Evolutionary conservation across 805 yeast genomes (phyloP).

Genomic region (Saccharomycopsis sp.): DNA sequence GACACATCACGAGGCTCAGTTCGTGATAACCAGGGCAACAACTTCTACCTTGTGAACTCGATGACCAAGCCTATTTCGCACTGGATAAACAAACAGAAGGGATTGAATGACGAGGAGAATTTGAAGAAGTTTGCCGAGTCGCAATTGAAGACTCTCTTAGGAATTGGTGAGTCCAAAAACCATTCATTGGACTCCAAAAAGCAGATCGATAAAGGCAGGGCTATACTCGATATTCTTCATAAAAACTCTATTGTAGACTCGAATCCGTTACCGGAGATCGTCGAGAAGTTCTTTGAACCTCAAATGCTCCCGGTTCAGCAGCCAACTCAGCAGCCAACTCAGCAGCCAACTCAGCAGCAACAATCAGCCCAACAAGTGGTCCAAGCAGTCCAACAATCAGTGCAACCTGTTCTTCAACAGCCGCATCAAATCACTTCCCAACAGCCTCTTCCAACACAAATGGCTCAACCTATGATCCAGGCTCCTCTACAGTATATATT

Average conservation of each 20-base stretch:
- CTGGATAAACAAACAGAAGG: constrained; percentile 52
- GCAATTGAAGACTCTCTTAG: constrained; percentile 58
- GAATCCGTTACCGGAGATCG: constrained; percentile 9
- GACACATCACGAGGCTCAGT: constrained; percentile 32
- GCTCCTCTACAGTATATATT: constrained; percentile 10
- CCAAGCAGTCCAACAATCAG: constrained; percentile 23
- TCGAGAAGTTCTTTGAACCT: constrained; percentile 11
- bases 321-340: constrained; percentile 28
- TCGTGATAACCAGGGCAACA: constrained; percentile 5
- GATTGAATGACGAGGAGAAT: constrained; percentile 45
- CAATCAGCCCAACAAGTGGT: constrained; percentile 2
- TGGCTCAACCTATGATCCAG: not conserved
- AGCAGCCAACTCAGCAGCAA: constrained; percentile 1
- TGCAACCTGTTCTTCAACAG: constrained; percentile 17
- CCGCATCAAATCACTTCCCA: constrained; percentile 8
- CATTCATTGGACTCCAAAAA: constrained; percentile 24
- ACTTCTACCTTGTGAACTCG: constrained; percentile 40
- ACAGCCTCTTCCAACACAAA: not conserved
- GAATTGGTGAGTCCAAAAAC: constrained; percentile 38
- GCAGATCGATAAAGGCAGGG: constrained; percentile 67
- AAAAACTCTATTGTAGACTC: not conserved
- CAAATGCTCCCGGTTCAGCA: constrained; percentile 8
- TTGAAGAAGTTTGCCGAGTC: constrained; percentile 57
- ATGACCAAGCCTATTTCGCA: constrained; percentile 44
- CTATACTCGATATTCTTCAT: constrained; percentile 56